Conservation (phyloP, 805 yeast species). For the Cyberlindnera galapagoensis region DNA sequence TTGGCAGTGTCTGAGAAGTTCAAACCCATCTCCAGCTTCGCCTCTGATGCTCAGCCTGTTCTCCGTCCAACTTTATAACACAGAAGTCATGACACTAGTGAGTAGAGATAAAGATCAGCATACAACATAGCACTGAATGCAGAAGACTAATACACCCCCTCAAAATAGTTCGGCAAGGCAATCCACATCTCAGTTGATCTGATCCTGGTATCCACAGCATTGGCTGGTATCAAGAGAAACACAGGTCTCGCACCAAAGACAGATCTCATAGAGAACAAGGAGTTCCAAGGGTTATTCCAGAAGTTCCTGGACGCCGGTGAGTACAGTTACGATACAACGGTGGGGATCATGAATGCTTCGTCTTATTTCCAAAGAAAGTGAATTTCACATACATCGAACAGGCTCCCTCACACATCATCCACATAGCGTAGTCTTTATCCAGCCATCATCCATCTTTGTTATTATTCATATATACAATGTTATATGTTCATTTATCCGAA, state of each 20-base stretch:
- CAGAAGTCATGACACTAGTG: no score
- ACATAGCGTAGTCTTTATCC: not conserved
- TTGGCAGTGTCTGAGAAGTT: no score
- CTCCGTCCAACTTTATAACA: no score
- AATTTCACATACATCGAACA: not conserved
- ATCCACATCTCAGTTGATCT: slow-evolving; percentile 55
- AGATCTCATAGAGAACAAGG: slow-evolving; percentile 33
- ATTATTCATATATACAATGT: not conserved
- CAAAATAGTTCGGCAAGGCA: slow-evolving; percentile 49
- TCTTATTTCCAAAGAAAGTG: slow-evolving; percentile 62
- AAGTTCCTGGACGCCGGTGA: slow-evolving; percentile 86
- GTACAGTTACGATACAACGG: slow-evolving; percentile 63
- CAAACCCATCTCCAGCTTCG: no score
- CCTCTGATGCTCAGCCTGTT: no score
- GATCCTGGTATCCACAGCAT: slow-evolving; percentile 54
- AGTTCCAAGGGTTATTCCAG: slow-evolving; percentile 43
- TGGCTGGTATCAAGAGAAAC: slow-evolving; percentile 68
- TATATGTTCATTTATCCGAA: no score
- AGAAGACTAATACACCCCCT: no score
- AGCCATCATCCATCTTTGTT: not conserved
- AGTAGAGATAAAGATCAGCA: no score
- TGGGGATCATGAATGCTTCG: slow-evolving; percentile 64
- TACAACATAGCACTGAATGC: no score
- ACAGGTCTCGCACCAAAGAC: slow-evolving; percentile 62
- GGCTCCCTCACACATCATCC: not conserved